Conservation (phyloP, 306 rosid species). For the Abrus precatorius region DNA sequence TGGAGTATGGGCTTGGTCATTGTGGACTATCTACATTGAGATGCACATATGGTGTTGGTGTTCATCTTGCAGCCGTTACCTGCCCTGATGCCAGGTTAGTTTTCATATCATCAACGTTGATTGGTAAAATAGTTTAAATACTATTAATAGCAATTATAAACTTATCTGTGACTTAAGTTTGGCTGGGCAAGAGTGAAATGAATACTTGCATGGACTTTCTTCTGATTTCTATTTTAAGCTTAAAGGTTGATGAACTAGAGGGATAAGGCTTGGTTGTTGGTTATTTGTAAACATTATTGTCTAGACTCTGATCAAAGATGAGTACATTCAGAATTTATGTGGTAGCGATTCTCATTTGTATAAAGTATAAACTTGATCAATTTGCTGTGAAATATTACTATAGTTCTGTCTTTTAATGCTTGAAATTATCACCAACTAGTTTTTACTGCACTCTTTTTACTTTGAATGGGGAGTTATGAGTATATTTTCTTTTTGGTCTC, state of each 20-base stretch:
- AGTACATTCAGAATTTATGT: too few relatives aligned
- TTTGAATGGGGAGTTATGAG: constrained; percentile 2
- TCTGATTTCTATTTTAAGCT: not conserved
- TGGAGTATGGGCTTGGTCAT: constrained; percentile 74
- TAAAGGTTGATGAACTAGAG: too few relatives aligned
- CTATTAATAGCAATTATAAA: not conserved
- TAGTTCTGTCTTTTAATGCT: too few relatives aligned
- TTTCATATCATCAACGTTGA: constrained; percentile 26
- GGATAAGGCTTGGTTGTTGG: too few relatives aligned
- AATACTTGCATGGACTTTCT: not conserved
- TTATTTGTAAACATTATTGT: too few relatives aligned
- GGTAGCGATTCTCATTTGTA: too few relatives aligned
- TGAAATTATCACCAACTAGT: too few relatives aligned
- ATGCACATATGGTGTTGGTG: constrained; percentile 69
- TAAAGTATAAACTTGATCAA: too few relatives aligned
- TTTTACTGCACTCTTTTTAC: not conserved
- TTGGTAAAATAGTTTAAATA: constrained; percentile 28
- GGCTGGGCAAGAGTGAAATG: constrained; percentile 6
- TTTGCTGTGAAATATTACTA: too few relatives aligned
- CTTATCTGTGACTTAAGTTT: not conserved
- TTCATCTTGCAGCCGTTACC: constrained; percentile 69
- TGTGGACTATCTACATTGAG: constrained; percentile 58
- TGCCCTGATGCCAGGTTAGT: constrained; percentile 64
- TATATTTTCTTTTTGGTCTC: not conserved
- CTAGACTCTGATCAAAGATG: too few relatives aligned